Percentiles rank a stretch among this genome's conserved stretches.
Conservation (phyloP, 805 yeast genomes). For the Starmerella vaccinii region DNA sequence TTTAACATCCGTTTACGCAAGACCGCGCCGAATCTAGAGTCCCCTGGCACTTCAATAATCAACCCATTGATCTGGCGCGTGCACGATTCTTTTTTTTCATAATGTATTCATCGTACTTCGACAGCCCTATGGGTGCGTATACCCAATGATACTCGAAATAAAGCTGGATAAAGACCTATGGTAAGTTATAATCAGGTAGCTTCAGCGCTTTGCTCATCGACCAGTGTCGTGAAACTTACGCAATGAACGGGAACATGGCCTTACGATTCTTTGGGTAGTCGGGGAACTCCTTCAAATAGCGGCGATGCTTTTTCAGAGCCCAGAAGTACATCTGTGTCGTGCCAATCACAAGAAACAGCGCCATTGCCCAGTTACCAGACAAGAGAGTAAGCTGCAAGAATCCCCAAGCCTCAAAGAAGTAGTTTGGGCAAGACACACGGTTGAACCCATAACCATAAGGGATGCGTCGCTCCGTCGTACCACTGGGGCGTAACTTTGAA, state of each 20-base stretch:
- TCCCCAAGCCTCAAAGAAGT: slow-evolving; percentile 70
- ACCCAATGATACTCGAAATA: too few relatives aligned
- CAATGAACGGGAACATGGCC: slow-evolving; percentile 65
- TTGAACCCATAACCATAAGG: slow-evolving; percentile 81
- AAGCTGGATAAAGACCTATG: too few relatives aligned
- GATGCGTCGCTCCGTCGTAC: slow-evolving; percentile 51
- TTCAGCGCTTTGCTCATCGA: too few relatives aligned
- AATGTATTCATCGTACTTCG: too few relatives aligned
- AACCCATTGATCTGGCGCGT: too few relatives aligned
- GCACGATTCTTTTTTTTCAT: too few relatives aligned
- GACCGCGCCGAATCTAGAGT: too few relatives aligned
- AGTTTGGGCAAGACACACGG: slow-evolving; percentile 83
- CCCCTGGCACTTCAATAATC: too few relatives aligned
- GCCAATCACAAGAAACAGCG: slow-evolving; percentile 60
- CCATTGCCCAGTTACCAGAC: slow-evolving; percentile 67
- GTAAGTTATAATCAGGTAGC: too few relatives aligned
- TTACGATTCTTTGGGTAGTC: slow-evolving; percentile 73
- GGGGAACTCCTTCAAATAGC: slow-evolving; percentile 59
- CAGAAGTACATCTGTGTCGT: slow-evolving; percentile 78
- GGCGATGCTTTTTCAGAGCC: slow-evolving; percentile 78
- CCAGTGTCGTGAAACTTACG: too few relatives aligned
- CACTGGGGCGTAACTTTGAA: slow-evolving; percentile 42
- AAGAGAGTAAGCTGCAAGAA: slow-evolving; percentile 66
- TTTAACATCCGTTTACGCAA: too few relatives aligned
- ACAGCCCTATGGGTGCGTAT: too few relatives aligned